Evolutionary conservation across 345 rosid genomes (phyloP).

Genomic region (Reutealis trisperma): DNA sequence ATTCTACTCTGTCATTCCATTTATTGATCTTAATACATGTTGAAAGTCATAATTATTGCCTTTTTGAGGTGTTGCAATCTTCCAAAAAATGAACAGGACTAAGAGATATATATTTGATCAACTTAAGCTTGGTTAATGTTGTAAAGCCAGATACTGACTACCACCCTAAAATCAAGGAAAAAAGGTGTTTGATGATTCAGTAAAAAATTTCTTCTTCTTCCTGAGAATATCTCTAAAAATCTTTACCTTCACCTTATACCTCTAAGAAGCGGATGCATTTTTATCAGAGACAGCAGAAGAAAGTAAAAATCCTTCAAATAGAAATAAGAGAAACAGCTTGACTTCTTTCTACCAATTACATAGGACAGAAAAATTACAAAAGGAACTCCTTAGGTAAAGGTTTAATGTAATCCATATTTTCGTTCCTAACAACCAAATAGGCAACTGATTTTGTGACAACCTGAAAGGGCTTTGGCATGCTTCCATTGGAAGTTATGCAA

Average conservation of each 20-base stretch:
- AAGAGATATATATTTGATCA: conserved; percentile 1
- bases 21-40: conserved; percentile 3
- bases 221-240: background rate
- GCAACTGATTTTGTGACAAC: background rate
- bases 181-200: background rate
- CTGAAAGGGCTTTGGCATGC: background rate
- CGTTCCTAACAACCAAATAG: background rate
- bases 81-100: background rate
- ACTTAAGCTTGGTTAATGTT: background rate
- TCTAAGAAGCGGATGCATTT: background rate
- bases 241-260: background rate
- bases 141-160: background rate
- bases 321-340: background rate
- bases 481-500: background rate
- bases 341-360: background rate
- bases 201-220: background rate
- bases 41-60: background rate
- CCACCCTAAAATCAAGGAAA: background rate
- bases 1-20: background rate
- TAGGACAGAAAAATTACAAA: background rate
- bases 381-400: background rate
- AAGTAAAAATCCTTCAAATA: background rate
- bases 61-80: background rate
- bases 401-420: background rate
- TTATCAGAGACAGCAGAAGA: background rate